Evolutionary conservation across 1,139 yeast genomes (phyloP).

Genomic region (Sugiyamaella castrensis): DNA sequence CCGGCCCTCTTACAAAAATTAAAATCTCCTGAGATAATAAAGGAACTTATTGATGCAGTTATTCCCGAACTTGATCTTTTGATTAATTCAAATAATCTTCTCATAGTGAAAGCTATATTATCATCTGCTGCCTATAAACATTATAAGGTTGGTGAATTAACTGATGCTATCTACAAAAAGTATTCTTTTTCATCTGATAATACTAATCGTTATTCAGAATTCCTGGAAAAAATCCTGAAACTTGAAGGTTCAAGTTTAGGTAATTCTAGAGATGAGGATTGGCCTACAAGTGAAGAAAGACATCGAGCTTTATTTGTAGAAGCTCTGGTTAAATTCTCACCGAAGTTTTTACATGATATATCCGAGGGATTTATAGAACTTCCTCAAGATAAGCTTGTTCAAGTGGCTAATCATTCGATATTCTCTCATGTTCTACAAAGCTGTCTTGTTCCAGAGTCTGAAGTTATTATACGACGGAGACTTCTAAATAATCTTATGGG

Average conservation of each 20-base stretch:
- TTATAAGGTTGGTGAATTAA: constrained; percentile 64
- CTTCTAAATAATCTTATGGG: constrained; percentile 62
- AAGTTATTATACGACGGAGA: constrained; percentile 59
- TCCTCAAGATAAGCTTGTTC: constrained; percentile 56
- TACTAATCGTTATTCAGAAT: constrained; percentile 35
- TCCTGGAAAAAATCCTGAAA: constrained; percentile 66
- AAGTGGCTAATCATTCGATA: constrained; percentile 83
- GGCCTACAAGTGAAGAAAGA: constrained; percentile 79
- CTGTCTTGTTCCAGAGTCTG: constrained; percentile 44
- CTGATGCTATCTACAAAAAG: constrained; percentile 56
- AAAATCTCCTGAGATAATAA: constrained; percentile 53
- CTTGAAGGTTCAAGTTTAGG: constrained; percentile 71
- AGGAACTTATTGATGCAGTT: constrained; percentile 62
- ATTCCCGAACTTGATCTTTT: constrained; percentile 65
- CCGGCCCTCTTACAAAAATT: constrained; percentile 61
- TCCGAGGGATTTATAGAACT: constrained; percentile 60
- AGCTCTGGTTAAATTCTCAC: constrained; percentile 57
- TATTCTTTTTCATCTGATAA: constrained; percentile 46
- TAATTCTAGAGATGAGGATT: constrained; percentile 68
- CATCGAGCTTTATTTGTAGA: constrained; percentile 74
- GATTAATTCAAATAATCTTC: constrained; percentile 60
- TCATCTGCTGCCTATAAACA: constrained; percentile 64
- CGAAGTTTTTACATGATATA: constrained; percentile 53
- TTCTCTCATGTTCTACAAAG: constrained; percentile 71
- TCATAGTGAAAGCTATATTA: constrained; percentile 64